These are phyloP conservation scores for Micromonas pusilla DNA, from an alignment of 139 green algal genomes.

Conservation along the genomic window DNA sequence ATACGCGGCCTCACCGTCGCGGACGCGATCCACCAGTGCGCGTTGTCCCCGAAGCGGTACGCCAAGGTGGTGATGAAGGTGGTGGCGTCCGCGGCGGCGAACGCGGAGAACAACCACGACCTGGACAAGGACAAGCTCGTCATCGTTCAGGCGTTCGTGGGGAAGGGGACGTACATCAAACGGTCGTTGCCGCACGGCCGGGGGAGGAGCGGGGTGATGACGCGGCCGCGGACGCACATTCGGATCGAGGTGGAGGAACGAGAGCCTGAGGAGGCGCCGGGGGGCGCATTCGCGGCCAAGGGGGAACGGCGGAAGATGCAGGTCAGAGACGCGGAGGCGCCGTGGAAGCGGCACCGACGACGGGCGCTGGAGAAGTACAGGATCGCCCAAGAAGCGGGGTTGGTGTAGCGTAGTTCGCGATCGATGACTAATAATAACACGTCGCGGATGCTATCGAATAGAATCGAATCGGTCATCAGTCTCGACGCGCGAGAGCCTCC, in stretches of 20 bases:
- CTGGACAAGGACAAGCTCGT: not conserved
- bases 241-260: slow-evolving; percentile 2
- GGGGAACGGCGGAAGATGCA: not conserved
- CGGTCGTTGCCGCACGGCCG: not conserved
- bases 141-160: not conserved
- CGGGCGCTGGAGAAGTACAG: not conserved
- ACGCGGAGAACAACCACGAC: slow-evolving; percentile 15
- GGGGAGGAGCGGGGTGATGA: not conserved
- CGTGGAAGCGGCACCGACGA: not conserved
- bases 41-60: slow-evolving; percentile 16
- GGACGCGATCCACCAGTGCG: slow-evolving; percentile 11
- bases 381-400: not conserved
- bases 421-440: too few relatives aligned
- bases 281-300: too few relatives aligned
- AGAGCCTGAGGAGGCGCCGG: not conserved
- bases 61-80: not conserved
- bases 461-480: too few relatives aligned
- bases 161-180: slow-evolving; percentile 7
- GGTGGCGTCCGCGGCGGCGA: not conserved
- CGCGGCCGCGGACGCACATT: slow-evolving; percentile 1
- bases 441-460: not conserved
- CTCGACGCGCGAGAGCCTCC: not conserved
- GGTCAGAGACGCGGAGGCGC: not conserved
- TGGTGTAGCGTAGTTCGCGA: not conserved
- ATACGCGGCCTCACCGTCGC: not conserved